These are phyloP conservation scores for Blastocystis sp. DNA, from an alignment of 352 stramenopile species.

Conservation along the genomic window DNA sequence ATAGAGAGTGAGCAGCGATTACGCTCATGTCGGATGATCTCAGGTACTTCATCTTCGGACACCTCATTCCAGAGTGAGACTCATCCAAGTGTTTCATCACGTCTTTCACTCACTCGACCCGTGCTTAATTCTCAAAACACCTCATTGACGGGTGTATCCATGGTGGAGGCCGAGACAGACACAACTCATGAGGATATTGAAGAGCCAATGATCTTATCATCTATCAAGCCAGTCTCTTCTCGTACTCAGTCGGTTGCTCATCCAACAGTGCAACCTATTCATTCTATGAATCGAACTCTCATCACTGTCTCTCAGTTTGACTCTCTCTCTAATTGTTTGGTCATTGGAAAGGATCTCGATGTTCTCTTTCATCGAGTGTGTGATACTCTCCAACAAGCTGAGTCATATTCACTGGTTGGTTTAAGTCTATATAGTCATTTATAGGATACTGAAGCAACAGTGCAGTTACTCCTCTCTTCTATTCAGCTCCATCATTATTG, in stretches of 20 bases:
- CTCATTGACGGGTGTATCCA: neutral
- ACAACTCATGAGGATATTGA: constrained; percentile 22
- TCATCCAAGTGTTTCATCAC: neutral
- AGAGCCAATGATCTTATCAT: neutral
- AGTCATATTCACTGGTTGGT: too few relatives aligned
- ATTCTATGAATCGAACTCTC: neutral
- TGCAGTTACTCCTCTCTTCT: neutral
- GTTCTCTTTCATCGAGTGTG: too few relatives aligned
- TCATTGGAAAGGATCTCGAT: too few relatives aligned
- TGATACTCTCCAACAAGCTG: too few relatives aligned
- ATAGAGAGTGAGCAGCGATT: neutral
- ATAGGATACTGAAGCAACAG: neutral
- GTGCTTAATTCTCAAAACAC: neutral
- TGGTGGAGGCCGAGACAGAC: neutral
- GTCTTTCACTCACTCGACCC: neutral
- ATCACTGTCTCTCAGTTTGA: too few relatives aligned
- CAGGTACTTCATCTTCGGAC: neutral
- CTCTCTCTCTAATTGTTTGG: too few relatives aligned
- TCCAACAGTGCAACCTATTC: neutral
- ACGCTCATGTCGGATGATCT: neutral
- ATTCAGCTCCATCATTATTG: neutral
- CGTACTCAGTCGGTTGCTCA: neutral
- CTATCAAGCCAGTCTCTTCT: neutral
- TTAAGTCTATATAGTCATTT: neutral
- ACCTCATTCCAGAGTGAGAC: neutral